phyloP scores from a whole-genome alignment of 352 stramenopile species.

The Aphanomyces invadans region DNA sequence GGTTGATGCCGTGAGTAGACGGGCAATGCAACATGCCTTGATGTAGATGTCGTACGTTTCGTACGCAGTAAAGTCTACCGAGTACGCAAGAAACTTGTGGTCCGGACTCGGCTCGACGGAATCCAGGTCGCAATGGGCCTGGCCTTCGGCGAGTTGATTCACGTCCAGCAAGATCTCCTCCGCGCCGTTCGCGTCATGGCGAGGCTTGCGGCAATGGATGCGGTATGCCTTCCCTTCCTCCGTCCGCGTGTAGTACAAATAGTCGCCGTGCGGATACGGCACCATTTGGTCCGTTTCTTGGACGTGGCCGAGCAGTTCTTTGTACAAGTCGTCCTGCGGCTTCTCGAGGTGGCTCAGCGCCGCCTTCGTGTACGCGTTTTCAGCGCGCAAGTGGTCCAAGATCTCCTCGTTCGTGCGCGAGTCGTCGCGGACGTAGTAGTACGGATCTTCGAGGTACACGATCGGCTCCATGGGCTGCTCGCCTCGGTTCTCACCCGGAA shows the following conservation, averaged over 20 bases:
- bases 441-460: constrained; percentile 87
- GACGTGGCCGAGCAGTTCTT: constrained; percentile 88
- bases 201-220: constrained; percentile 70
- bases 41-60: constrained; percentile 91
- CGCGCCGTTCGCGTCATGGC: constrained; percentile 36
- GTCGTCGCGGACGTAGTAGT: constrained; percentile 95
- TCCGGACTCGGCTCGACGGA: constrained; percentile 77
- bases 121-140: constrained; percentile 79
- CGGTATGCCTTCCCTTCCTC: constrained; percentile 79
- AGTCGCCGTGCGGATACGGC: constrained; percentile 73
- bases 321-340: constrained; percentile 84
- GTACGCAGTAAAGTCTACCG: constrained; percentile 89
- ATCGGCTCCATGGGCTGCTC: constrained; percentile 85
- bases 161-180: constrained; percentile 93
- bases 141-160: constrained; percentile 84
- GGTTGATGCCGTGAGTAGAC: constrained; percentile 25
- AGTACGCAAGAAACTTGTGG: constrained; percentile 90
- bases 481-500: constrained; percentile 72
- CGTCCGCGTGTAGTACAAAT: constrained; percentile 85
- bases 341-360: constrained; percentile 81
- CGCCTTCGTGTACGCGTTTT: constrained; percentile 90
- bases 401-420: constrained; percentile 87
- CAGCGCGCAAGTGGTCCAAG: constrained; percentile 84
- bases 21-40: constrained; percentile 37
- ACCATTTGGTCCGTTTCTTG: constrained; percentile 83